Conservation (phyloP, 495 filamentous ascomycete genomes). For the Opeltia flavorubescens region DNA sequence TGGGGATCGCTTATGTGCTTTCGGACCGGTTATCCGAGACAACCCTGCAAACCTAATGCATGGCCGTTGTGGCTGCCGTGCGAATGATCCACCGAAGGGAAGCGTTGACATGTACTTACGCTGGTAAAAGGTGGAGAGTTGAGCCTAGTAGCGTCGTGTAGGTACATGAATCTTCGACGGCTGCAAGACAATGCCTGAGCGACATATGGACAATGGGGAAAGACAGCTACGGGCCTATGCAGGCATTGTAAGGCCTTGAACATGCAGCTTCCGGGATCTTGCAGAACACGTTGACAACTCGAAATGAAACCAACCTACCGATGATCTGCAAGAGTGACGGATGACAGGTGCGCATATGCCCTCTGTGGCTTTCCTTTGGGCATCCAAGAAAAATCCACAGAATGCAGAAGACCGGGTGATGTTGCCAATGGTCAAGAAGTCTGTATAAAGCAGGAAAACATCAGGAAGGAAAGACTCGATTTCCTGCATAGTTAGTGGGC, state of each 20-base stretch:
- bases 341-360: slow-evolving; percentile 1
- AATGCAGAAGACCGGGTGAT: not conserved
- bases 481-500: not conserved
- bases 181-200: not conserved
- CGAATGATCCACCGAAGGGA: not conserved
- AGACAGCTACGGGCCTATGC: not conserved
- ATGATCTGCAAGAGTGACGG: not conserved
- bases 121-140: not conserved
- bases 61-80: not conserved
- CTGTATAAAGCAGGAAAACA: not conserved
- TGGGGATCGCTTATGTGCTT: not conserved
- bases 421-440: too few relatives aligned
- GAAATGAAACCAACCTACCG: not conserved
- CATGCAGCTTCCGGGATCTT: not conserved
- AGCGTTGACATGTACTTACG: not conserved
- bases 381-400: not conserved
- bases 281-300: not conserved
- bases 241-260: not conserved
- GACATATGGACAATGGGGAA: not conserved
- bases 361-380: not conserved
- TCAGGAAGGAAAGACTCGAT: not conserved
- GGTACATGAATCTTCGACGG: not conserved
- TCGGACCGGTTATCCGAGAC: slow-evolving; percentile 2
- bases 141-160: not conserved
- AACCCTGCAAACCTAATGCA: not conserved